A percentile compares a stretch with the other conserved stretches of the same genome.
Conservation (phyloP, 441 rosid genomes). For the Corymbia citriodora region DNA sequence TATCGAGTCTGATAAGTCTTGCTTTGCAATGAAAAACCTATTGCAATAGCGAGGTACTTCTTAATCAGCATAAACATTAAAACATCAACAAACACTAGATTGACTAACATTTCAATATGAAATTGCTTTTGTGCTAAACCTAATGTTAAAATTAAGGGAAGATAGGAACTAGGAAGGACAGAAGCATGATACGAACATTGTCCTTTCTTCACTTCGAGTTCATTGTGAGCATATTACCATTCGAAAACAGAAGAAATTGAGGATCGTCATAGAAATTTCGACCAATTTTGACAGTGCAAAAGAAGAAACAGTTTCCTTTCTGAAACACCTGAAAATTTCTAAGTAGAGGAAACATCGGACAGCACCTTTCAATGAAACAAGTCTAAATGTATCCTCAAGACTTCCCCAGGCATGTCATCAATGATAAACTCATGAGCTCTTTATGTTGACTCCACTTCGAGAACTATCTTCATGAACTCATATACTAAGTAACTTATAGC, state of each 20-base stretch:
- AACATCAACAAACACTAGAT: background rate
- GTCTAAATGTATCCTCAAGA: background rate
- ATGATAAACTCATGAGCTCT: background rate
- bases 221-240: background rate
- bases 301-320: background rate
- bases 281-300: background rate
- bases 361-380: background rate
- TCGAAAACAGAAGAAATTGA: background rate
- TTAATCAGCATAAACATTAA: background rate
- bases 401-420: background rate
- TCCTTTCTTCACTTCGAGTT: background rate
- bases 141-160: background rate
- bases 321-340: background rate
- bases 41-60: background rate
- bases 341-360: background rate
- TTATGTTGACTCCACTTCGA: constrained; percentile 65
- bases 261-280: background rate
- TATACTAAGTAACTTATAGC: constrained; percentile 86
- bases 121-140: background rate
- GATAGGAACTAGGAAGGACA: background rate
- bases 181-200: background rate
- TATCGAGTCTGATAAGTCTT: background rate
- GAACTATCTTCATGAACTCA: constrained; percentile 80
- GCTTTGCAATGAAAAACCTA: background rate
- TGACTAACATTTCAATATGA: background rate